Base-by-base conservation (phyloP, 2,329 filamentous ascomycete genomes). In the Coleophoma eucalyptorum region DNA sequence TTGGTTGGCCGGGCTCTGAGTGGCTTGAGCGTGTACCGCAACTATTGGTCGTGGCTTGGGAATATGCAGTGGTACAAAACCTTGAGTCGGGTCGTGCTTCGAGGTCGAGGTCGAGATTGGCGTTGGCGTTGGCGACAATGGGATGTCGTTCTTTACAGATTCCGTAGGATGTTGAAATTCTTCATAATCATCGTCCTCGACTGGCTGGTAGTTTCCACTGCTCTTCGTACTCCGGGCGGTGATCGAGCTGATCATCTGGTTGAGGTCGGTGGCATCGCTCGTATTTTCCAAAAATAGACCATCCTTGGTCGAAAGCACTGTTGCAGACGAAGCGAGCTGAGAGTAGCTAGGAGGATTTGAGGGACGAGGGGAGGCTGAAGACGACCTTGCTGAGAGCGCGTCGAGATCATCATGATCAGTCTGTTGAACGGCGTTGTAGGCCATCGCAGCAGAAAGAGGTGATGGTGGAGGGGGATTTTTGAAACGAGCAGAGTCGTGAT, bases 321-420 rank as follows among this genome's bases (percentile, higher is more conserved):
- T 48, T 18, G 48, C 43, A 18, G 52, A 51, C 35, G 52, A 52
- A 50, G 50, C 44, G 49, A 50, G 50, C 19, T 43, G 45, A 37
- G 31, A 35, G 34, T n/a, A 41, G 44, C 43, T 44, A 26, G 46
- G 38, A 54, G 35, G 3, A 18, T 38, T 65, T 94, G 66, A 77
- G 86, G 49, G 83, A 89, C 61, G 70, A 80, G 63, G 80, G 84
- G 60, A 87, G 88, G 1, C 73, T 78, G 58, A 77, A 84, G 58
- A 89, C 87, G 0, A 72, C 93, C 69, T 72, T 80, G 8, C 42
- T 10, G 42, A 20, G 35, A 38, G 13, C 3, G 13, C 35, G 35
- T 38, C 35, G 35, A 38, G 35, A 18, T 38, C 35, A 15, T 44
- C 21, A 26, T 44, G 20, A 26, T 44, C 42, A 8, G 19, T n/a